Percentiles rank a stretch among this genome's conserved stretches.
phyloP scores from a whole-genome alignment of 345 rosid species.

The Euphorbia pulcherrima region DNA sequence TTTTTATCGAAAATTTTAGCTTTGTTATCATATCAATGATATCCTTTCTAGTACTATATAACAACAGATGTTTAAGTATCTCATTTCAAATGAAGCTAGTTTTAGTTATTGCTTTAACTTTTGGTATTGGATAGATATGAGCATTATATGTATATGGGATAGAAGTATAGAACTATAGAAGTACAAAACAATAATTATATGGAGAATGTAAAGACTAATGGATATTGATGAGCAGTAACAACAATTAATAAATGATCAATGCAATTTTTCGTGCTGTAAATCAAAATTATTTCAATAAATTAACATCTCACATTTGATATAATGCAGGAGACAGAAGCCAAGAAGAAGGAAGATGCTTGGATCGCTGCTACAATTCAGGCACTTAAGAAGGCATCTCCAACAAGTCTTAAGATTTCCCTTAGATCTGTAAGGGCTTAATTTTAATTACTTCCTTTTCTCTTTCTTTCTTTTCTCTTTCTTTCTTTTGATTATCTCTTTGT shows the following conservation, averaged over 20 bases:
- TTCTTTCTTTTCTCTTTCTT: too few species aligned
- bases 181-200: background rate
- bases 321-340: constrained; percentile 55
- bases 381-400: constrained; percentile 74
- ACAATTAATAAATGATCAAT: background rate
- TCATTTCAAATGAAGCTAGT: background rate
- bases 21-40: background rate
- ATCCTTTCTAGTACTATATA: background rate
- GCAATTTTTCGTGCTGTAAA: background rate
- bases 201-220: too few species aligned
- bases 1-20: background rate
- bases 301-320: constrained; percentile 15
- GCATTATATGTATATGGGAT: background rate
- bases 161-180: background rate
- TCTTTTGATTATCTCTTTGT: background rate
- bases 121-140: background rate
- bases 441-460: background rate
- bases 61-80: background rate
- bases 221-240: background rate
- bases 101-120: background rate
- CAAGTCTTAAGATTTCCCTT: constrained; percentile 80
- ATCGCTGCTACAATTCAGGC: constrained; percentile 42
- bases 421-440: constrained; percentile 50
- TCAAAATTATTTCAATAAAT: background rate
- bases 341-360: constrained; percentile 47